Evolutionary conservation across 192 early-diverging fungal species (phyloP), one percentile per base, ranked within the genome.

Genomic region (Chytriomyces sp.): DNA sequence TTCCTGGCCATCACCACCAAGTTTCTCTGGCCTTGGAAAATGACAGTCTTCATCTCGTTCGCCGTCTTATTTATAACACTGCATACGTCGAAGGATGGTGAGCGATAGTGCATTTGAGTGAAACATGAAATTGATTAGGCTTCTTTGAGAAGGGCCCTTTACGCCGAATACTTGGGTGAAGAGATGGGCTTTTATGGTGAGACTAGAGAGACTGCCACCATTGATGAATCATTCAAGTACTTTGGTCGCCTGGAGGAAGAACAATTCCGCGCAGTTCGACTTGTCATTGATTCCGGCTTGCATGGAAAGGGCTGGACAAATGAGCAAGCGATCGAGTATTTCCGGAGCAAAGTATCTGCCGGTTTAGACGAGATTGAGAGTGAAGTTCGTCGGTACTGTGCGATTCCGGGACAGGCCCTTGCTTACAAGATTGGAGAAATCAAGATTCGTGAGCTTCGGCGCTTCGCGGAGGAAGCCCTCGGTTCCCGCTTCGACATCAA

Each of bases 121-220:
- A 8, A 12, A 49, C 8, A 49, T 49, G n/a, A n/a, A n/a, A n/a
- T 49, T 12, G n/a, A 49, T 49, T 49, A 12, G 8, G 10, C 44
- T 49, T 8, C 8, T 49, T 49, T 49, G 39, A 72, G 44, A 26
- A 77, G 76, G 76, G 80, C 74, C 10, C 40, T 81, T 6, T 81
- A 81, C 52, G 61, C 58, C 40, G 80, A 81, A 52, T 66, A 59
- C 39, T 54, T 81, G 2, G 80, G 75, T 19, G 73, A 75, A 34
- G 76, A 81, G 62, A 75, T 81, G 80, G 77, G 74, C 12, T 58
- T 81, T 36, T 81, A 81, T 52, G 55, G 31, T 8, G 72, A 73
- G 55, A 62, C 76, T n/a, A 38, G n/a, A 34, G 76, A 81, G 62
- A 75, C 78, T 76, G 77, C 70, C 12, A 49, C 78, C 41, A 78